phyloP scores from a whole-genome alignment of 371 early-diverging fungal genomes.

The Mortierella sp. region DNA sequence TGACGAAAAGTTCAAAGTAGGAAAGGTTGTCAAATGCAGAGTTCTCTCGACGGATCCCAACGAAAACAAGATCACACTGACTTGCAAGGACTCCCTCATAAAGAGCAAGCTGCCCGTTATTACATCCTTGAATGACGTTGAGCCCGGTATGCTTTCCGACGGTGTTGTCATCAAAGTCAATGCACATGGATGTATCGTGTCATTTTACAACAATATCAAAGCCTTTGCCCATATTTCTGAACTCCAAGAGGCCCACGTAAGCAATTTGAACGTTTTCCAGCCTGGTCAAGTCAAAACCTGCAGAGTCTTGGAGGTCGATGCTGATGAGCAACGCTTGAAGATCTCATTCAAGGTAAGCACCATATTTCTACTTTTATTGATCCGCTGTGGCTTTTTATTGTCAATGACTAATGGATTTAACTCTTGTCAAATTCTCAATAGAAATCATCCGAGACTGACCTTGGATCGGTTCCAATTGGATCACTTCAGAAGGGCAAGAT shows the following conservation, averaged over 20 bases:
- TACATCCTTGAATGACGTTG: constrained; percentile 64
- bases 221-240: constrained; percentile 80
- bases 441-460: constrained; percentile 54
- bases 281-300: constrained; percentile 88
- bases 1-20: constrained; percentile 74
- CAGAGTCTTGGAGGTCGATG: constrained; percentile 71
- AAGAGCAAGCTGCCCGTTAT: constrained; percentile 78
- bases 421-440: constrained; percentile 1
- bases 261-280: constrained; percentile 66
- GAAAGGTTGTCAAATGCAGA: constrained; percentile 74
- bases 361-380: background rate
- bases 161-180: constrained; percentile 76
- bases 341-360: constrained; percentile 59
- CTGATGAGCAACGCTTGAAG: constrained; percentile 65
- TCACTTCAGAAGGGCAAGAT: constrained; percentile 67
- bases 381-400: background rate
- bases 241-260: constrained; percentile 68
- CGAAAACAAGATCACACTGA: constrained; percentile 72
- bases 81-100: constrained; percentile 86
- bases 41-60: constrained; percentile 73
- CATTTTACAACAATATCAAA: constrained; percentile 80
- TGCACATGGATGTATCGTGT: constrained; percentile 78
- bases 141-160: constrained; percentile 70
- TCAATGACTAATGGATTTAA: background rate
- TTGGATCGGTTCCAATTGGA: constrained; percentile 57